These are phyloP conservation scores for Leccinum variicolor DNA, from an alignment of 768 basidiomycete species.

Conservation along the genomic window DNA sequence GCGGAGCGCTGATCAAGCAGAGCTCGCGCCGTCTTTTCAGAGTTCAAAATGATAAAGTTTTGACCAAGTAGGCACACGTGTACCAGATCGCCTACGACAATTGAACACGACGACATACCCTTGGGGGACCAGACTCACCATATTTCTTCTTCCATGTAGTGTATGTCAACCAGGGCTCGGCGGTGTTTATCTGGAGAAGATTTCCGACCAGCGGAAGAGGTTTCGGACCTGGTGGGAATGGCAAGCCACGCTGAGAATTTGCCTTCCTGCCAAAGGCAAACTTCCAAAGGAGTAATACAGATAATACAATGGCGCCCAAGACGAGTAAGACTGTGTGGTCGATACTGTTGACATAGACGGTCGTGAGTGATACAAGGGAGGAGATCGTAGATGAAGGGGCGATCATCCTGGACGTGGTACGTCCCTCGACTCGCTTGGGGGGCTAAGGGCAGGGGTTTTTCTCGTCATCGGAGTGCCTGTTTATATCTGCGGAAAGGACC, in stretches of 20 bases:
- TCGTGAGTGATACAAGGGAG: conserved; percentile 4
- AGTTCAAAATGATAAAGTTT: conserved; percentile 25
- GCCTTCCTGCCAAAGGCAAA: conserved; percentile 1
- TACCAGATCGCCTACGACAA: conserved; percentile 17
- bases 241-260: conserved; percentile 5
- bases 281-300: conserved; percentile 1
- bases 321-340: background rate
- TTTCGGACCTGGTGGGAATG: conserved; percentile 31
- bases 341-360: background rate
- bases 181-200: conserved; percentile 22
- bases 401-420: background rate
- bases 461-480: background rate
- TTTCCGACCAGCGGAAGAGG: conserved; percentile 31
- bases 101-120: background rate
- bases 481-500: conserved; percentile 5
- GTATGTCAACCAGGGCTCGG: conserved; percentile 34
- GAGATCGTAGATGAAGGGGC: background rate
- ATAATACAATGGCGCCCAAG: background rate
- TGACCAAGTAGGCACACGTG: conserved; percentile 24
- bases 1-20: conserved; percentile 27
- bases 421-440: background rate
- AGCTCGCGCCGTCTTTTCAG: conserved; percentile 25
- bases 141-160: conserved; percentile 33
- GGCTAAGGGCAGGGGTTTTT: background rate
- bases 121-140: conserved; percentile 13